Percentiles rank a stretch among this genome's conserved stretches.
Conservation (phyloP, 73 alveolate species). For the Paramecium caudatum region DNA sequence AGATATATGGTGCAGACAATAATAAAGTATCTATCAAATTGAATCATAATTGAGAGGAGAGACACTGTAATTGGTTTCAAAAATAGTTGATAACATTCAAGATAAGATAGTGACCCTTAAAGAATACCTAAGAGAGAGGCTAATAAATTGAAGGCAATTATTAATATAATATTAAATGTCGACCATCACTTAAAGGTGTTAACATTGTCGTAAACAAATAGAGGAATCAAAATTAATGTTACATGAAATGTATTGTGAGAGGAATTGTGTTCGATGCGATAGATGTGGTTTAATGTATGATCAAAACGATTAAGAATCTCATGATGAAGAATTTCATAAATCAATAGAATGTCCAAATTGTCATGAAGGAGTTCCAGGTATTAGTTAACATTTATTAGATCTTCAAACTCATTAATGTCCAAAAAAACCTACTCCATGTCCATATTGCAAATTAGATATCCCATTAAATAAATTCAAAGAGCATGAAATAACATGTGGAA, state of each 20-base stretch:
- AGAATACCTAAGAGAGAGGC: constrained; percentile 57
- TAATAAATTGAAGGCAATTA: background rate
- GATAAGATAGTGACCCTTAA: constrained; percentile 38
- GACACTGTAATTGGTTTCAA: background rate
- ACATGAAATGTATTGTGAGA: constrained; percentile 1
- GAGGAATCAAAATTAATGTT: background rate
- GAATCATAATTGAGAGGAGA: constrained; percentile 1
- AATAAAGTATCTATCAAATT: background rate
- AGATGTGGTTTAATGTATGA: constrained; percentile 19
- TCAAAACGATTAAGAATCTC: background rate
- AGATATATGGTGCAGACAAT: constrained; percentile 64
- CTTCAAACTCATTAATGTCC: background rate
- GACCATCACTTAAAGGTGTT: background rate
- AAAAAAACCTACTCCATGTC: background rate
- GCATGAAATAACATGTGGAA: constrained; percentile 2
- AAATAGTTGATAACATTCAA: constrained; percentile 12
- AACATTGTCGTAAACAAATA: background rate
- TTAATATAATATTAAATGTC: constrained; percentile 14
- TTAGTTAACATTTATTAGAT: background rate
- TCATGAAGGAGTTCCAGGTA: background rate
- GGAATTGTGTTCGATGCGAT: background rate
- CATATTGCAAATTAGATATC: background rate
- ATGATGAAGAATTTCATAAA: constrained; percentile 34
- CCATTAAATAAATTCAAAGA: background rate
- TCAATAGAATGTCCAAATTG: background rate